A percentile compares a stretch with the other conserved stretches of the same genome.
Conservation (phyloP, 352 stramenopile species). For the Phytophthora hybrid region DNA sequence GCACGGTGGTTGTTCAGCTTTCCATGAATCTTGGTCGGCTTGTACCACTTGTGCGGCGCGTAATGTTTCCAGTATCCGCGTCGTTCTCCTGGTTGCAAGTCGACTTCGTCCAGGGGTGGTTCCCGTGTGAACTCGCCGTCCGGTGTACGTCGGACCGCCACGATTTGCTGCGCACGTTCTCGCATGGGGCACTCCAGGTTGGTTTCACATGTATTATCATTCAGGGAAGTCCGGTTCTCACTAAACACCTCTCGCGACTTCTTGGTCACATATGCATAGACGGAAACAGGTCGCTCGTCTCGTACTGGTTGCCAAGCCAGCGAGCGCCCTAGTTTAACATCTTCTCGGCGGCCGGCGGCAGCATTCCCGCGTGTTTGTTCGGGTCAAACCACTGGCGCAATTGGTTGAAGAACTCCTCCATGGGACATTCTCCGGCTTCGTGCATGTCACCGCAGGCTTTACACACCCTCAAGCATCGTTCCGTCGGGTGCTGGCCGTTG, state of each 20-base stretch:
- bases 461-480: background rate
- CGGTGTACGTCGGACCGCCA: no score
- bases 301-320: background rate
- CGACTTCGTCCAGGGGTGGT: conserved; percentile 1
- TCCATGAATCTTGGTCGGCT: conserved; percentile 25
- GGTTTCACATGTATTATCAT: no score
- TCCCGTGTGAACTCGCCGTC: background rate
- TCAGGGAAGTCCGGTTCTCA: no score
- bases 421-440: background rate
- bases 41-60: conserved; percentile 25
- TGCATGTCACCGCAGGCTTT: background rate
- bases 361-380: background rate
- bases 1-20: conserved; percentile 28
- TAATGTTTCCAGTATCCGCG: conserved; percentile 35
- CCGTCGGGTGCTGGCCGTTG: background rate
- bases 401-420: background rate
- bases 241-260: no score
- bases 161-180: background rate
- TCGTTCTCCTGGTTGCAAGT: conserved; percentile 23
- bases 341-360: background rate
- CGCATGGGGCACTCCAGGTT: no score
- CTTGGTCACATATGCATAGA: background rate
- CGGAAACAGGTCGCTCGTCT: background rate
- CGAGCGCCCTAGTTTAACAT: conserved; percentile 1
- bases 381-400: background rate